phyloP scores from a whole-genome alignment of 192 early-diverging fungal genomes.

The Obelidium mucronatum region DNA sequence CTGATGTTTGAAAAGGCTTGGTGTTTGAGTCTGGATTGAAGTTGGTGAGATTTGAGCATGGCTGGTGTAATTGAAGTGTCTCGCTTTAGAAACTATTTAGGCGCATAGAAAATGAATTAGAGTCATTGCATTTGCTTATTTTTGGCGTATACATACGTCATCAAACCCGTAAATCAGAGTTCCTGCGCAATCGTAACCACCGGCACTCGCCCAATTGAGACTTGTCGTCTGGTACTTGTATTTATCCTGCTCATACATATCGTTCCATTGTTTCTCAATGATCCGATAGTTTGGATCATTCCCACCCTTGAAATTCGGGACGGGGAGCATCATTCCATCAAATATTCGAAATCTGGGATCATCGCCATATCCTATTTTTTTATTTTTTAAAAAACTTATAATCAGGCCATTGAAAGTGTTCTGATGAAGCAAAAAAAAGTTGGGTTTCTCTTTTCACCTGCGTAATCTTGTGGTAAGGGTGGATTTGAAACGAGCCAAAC shows the following conservation, averaged over 20 bases:
- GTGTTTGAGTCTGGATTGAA: too few species aligned
- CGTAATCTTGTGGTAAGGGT: neutral
- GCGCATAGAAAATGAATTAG: too few species aligned
- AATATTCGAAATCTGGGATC: neutral
- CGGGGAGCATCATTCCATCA: neutral
- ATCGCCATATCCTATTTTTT: neutral
- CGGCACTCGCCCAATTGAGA: neutral
- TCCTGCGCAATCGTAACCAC: neutral
- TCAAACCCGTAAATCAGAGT: neutral
- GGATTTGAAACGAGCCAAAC: neutral
- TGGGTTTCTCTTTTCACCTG: too few species aligned
- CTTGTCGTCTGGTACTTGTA: neutral
- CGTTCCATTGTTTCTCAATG: neutral
- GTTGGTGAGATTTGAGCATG: too few species aligned
- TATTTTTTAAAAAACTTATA: too few species aligned
- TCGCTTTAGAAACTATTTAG: too few species aligned
- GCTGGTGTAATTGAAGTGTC: too few species aligned
- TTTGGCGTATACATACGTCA: too few species aligned
- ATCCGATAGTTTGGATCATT: neutral
- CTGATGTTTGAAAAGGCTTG: too few species aligned
- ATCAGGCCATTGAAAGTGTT: too few species aligned
- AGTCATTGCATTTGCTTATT: too few species aligned
- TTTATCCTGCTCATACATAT: neutral
- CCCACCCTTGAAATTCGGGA: neutral
- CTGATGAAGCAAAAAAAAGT: too few species aligned